phyloP scores from a whole-genome alignment of 2,329 filamentous ascomycete genomes.

The Blumeria graminis region DNA sequence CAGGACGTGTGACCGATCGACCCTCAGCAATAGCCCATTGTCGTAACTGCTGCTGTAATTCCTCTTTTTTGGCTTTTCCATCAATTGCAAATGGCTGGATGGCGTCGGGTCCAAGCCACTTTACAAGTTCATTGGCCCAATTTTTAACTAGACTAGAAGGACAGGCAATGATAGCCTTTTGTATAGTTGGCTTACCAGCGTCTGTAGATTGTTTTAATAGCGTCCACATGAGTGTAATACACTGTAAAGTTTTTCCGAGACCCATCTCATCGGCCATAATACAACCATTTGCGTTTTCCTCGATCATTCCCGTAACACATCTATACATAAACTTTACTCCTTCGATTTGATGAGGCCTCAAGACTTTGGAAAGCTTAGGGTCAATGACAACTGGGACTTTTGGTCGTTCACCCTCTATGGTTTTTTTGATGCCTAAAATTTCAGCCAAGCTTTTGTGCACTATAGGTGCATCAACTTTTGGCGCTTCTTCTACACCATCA shows the following conservation, averaged over 20 bases:
- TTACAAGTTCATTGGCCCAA: conserved; percentile 90
- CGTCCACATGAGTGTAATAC: conserved; percentile 92
- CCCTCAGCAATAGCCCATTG: conserved; percentile 89
- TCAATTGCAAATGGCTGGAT: conserved; percentile 89
- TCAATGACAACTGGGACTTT: conserved; percentile 96
- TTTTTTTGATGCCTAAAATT: conserved; percentile 83
- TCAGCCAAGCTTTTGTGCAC: conserved; percentile 90
- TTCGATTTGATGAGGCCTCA: conserved; percentile 91
- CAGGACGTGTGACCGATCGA: conserved; percentile 69
- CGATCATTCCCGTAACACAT: conserved; percentile 86
- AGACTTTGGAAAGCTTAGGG: conserved; percentile 63
- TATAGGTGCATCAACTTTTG: conserved; percentile 49
- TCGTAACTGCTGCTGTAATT: conserved; percentile 66
- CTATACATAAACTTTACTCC: conserved; percentile 95
- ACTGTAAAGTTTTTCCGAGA: conserved; percentile 88
- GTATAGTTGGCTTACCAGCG: conserved; percentile 78
- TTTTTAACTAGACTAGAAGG: conserved; percentile 91
- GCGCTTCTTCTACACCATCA: conserved; percentile 21
- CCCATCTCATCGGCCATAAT: conserved; percentile 99
- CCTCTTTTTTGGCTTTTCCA: conserved; percentile 86
- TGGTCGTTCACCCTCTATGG: conserved; percentile 54
- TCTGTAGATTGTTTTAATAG: conserved; percentile 86
- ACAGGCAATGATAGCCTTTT: conserved; percentile 92
- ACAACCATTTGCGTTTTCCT: conserved; percentile 80
- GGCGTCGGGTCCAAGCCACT: conserved; percentile 86